These are phyloP conservation scores for Westerdykella sp. DNA, from an alignment of 2,329 filamentous ascomycete genomes.

Conservation along the genomic window DNA sequence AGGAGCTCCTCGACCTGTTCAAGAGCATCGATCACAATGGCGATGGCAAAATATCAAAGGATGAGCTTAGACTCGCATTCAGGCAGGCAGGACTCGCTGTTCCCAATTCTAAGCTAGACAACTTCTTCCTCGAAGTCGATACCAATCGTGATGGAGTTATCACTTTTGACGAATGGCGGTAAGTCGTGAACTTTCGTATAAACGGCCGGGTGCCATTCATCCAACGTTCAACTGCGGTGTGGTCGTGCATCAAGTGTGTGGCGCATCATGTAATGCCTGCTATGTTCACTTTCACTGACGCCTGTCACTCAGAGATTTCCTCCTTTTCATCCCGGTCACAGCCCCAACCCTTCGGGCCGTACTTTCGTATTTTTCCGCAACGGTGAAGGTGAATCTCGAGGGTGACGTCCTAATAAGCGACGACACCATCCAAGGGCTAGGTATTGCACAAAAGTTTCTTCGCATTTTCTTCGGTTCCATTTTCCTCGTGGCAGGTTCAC, in stretches of 20 bases:
- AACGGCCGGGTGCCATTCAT: no score
- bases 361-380: slow-evolving; percentile 83
- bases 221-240: no score
- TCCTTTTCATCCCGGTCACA: slow-evolving; percentile 75
- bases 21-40: slow-evolving; percentile 77
- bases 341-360: slow-evolving; percentile 71
- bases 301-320: slow-evolving; percentile 59
- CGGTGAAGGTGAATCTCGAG: slow-evolving; percentile 84
- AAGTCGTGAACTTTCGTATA: slow-evolving; percentile 37
- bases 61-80: slow-evolving; percentile 77
- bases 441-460: slow-evolving; percentile 69
- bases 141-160: slow-evolving; percentile 81
- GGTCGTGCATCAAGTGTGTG: no score
- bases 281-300: neutral
- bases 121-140: slow-evolving; percentile 88
- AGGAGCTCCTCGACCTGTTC: slow-evolving; percentile 76
- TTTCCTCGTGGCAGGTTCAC: slow-evolving; percentile 56
- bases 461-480: slow-evolving; percentile 70
- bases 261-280: neutral
- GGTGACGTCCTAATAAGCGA: slow-evolving; percentile 90
- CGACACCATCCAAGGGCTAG: slow-evolving; percentile 86
- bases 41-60: slow-evolving; percentile 79
- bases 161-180: slow-evolving; percentile 95
- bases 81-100: slow-evolving; percentile 70
- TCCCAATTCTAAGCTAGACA: slow-evolving; percentile 67